These are phyloP conservation scores for Populus hybrid DNA, from an alignment of 441 rosid genomes.

Conservation along the genomic window DNA sequence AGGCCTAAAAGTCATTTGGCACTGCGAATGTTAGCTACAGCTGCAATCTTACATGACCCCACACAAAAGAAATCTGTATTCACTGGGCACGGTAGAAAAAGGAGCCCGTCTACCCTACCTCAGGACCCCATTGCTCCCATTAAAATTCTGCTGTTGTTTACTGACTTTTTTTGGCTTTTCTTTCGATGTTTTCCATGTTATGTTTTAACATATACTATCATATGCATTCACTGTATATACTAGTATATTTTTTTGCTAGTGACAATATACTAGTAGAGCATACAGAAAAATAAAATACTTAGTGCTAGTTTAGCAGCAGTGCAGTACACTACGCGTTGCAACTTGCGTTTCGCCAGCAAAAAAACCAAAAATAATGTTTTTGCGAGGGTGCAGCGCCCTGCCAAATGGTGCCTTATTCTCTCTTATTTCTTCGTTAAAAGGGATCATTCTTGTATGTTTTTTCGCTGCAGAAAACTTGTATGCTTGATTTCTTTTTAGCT, in stretches of 20 bases:
- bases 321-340: too few relatives aligned
- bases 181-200: slow-evolving; percentile 21
- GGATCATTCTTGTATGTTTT: too few relatives aligned
- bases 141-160: not conserved
- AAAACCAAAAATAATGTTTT: too few relatives aligned
- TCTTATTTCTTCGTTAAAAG: too few relatives aligned
- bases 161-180: slow-evolving; percentile 24
- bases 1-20: slow-evolving; percentile 11
- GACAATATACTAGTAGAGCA: too few relatives aligned
- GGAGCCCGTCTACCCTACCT: slow-evolving; percentile 6
- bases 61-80: not conserved
- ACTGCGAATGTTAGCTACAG: slow-evolving; percentile 1
- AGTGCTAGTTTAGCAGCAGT: too few relatives aligned
- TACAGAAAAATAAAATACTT: too few relatives aligned
- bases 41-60: not conserved
- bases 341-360: too few relatives aligned
- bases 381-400: too few relatives aligned
- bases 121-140: slow-evolving; percentile 26
- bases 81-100: not conserved
- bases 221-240: not conserved
- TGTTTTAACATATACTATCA: not conserved
- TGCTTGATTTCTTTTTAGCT: not conserved
- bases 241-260: not conserved
- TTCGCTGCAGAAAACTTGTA: not conserved
- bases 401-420: too few relatives aligned